Conservation (phyloP, 1,284 basidiomycete species). For the Microbotryum saponariae region DNA sequence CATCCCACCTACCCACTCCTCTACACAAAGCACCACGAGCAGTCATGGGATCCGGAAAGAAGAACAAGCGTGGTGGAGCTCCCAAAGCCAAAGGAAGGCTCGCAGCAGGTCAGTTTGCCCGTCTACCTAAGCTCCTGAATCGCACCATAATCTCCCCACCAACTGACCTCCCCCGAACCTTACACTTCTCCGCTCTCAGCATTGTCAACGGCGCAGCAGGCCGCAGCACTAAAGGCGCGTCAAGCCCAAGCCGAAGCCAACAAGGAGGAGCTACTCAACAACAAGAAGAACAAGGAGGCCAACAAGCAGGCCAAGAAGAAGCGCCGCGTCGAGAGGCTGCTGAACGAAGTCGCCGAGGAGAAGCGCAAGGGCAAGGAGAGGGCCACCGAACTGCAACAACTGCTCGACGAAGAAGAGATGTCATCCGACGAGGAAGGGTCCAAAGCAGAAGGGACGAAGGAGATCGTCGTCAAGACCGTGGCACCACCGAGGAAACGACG, state of each 20-base stretch:
- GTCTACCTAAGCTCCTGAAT: not conserved
- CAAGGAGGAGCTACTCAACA: not conserved
- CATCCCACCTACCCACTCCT: too few species aligned
- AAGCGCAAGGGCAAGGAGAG: conserved; percentile 1
- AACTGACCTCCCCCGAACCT: not conserved
- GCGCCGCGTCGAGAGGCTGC: not conserved
- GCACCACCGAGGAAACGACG: conserved; percentile 37
- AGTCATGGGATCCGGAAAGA: conserved; percentile 3
- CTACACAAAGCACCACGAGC: too few species aligned
- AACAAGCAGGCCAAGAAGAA: too few species aligned
- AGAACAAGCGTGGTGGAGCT: conserved; percentile 7
- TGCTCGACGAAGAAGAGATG: not conserved
- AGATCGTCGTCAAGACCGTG: not conserved
- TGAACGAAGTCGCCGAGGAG: not conserved
- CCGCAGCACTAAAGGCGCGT: not conserved
- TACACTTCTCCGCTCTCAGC: not conserved
- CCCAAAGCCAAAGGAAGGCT: conserved; percentile 6
- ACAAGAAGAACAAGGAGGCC: not conserved
- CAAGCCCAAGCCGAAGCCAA: not conserved
- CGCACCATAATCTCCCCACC: not conserved
- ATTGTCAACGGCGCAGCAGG: conserved; percentile 1
- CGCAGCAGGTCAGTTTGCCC: not conserved
- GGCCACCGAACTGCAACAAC: not conserved
- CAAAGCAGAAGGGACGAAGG: not conserved
- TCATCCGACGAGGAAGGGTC: not conserved